Conservation (phyloP, 2,329 filamentous ascomycete species). For the Ceratocystis cacaofunesta region DNA sequence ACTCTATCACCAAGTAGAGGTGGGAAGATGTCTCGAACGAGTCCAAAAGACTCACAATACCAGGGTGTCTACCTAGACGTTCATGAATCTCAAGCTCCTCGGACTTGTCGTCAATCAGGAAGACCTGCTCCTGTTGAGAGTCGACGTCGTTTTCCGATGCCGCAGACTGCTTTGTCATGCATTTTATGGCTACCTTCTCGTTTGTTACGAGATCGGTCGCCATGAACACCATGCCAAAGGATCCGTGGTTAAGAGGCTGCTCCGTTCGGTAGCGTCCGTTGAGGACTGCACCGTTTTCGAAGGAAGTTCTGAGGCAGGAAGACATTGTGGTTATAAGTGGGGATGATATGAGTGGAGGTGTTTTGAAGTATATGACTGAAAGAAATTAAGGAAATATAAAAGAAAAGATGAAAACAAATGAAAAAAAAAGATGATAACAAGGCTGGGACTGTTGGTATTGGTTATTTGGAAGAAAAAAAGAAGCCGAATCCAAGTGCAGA, state of each 20-base stretch:
- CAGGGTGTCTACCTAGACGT: constrained; percentile 63
- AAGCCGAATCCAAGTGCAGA: constrained; percentile 4
- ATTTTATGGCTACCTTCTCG: constrained; percentile 86
- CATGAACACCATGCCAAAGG: constrained; percentile 96
- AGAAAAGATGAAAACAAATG: constrained; percentile 13
- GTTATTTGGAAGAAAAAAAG: constrained; percentile 11
- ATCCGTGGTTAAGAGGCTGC: constrained; percentile 92
- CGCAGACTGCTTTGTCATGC: constrained; percentile 68
- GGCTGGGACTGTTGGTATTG: constrained; percentile 16
- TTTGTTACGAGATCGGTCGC: constrained; percentile 65
- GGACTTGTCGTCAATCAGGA: constrained; percentile 67
- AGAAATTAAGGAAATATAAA: constrained; percentile 19
- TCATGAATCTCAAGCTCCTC: constrained; percentile 70
- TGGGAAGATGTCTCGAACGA: constrained; percentile 88
- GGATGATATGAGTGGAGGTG: constrained; percentile 7
- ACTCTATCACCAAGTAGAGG: constrained; percentile 84
- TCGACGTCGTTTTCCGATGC: constrained; percentile 36
- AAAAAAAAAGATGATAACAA: constrained; percentile 14
- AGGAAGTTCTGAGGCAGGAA: constrained; percentile 64
- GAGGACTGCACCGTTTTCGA: constrained; percentile 64
- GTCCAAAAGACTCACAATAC: constrained; percentile 84
- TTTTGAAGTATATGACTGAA: constrained; percentile 10
- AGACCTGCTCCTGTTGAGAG: constrained; percentile 30
- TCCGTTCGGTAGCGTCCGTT: constrained; percentile 82
- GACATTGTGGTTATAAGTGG: constrained; percentile 41